Conservation (phyloP, 73 alveolate species). For the Tetrahymena elliotti region DNA sequence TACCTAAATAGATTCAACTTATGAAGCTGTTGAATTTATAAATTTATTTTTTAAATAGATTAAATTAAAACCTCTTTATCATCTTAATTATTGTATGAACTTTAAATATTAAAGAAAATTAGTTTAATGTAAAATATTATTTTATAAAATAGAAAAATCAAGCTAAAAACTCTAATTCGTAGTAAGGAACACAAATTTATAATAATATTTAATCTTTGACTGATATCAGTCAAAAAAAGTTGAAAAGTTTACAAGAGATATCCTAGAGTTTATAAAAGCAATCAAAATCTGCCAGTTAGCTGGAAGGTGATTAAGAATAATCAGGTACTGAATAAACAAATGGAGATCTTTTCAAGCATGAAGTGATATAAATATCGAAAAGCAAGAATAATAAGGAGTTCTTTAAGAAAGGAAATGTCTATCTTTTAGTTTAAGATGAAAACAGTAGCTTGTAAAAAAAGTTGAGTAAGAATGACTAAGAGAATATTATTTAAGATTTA, state of each 20-base stretch:
- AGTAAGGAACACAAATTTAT: neutral
- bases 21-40: too few relatives aligned
- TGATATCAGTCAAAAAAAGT: neutral
- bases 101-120: too few relatives aligned
- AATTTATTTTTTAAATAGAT: too few relatives aligned
- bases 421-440: neutral
- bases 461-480: neutral
- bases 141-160: neutral
- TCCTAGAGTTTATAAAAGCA: neutral
- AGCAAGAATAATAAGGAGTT: neutral
- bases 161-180: neutral
- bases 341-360: neutral
- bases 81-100: too few relatives aligned
- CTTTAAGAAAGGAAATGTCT: neutral
- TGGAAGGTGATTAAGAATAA: neutral
- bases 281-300: neutral
- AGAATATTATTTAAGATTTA: neutral
- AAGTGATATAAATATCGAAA: neutral
- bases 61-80: too few relatives aligned
- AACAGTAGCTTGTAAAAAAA: neutral
- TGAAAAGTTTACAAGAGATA: neutral
- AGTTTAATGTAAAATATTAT: neutral
- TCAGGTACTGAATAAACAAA: neutral
- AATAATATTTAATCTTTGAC: neutral
- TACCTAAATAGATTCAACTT: too few relatives aligned